These are phyloP conservation scores for Athelia psychrophila DNA, from an alignment of 1,284 basidiomycete species.

Conservation along the genomic window DNA sequence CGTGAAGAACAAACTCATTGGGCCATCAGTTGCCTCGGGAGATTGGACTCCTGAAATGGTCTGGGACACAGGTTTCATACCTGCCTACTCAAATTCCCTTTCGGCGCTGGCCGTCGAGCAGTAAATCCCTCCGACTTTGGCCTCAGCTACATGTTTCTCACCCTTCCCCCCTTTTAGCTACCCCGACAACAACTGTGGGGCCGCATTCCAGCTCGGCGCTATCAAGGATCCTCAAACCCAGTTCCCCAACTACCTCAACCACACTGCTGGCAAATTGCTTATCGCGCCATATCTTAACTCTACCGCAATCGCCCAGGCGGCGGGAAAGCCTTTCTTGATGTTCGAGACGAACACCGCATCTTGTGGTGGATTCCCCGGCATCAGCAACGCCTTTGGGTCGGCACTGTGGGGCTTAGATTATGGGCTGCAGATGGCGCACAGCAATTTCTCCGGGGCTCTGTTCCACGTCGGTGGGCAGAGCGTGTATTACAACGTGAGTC, in stretches of 20 bases:
- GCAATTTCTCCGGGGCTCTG: conserved; percentile 33
- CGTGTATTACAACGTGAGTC: conserved; percentile 38
- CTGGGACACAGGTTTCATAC: conserved; percentile 58
- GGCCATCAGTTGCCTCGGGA: conserved; percentile 51
- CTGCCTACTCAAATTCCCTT: conserved; percentile 42
- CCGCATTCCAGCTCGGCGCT: conserved; percentile 42
- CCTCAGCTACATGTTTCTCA: background rate
- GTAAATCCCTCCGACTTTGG: conserved; percentile 21
- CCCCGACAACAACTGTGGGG: conserved; percentile 52
- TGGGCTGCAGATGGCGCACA: conserved; percentile 32
- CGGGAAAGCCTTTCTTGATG: conserved; percentile 55
- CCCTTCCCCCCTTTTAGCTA: conserved; percentile 12
- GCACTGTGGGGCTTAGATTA: conserved; percentile 46
- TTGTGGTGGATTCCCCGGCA: conserved; percentile 55
- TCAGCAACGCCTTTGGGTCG: conserved; percentile 36
- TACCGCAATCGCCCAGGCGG: conserved; percentile 38
- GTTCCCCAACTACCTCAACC: conserved; percentile 58
- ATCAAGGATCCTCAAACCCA: conserved; percentile 46
- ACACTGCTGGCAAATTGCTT: conserved; percentile 45
- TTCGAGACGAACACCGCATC: conserved; percentile 78
- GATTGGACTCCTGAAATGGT: conserved; percentile 51
- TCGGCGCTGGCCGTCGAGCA: conserved; percentile 55
- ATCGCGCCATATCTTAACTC: conserved; percentile 50
- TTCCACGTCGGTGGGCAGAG: conserved; percentile 39
- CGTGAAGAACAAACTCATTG: conserved; percentile 51